Conservation (phyloP, 768 basidiomycete genomes). For the Termitomyces sp. region DNA sequence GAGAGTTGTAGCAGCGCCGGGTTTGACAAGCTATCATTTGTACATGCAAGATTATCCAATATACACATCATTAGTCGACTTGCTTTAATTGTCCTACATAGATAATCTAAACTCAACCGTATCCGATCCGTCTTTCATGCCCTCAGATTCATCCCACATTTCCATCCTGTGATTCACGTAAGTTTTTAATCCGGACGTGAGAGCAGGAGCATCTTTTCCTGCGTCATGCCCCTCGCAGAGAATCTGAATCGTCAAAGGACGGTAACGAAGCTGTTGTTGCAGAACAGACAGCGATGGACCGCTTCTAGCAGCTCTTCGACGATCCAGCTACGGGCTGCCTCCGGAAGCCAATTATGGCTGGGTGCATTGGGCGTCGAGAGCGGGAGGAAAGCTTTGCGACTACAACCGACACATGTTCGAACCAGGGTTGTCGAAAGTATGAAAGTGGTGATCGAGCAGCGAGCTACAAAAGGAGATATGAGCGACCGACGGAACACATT, state of each 20-base stretch:
- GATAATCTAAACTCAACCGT: not conserved
- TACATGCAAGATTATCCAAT: too few species aligned
- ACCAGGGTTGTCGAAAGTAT: constrained; percentile 74
- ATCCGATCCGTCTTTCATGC: not conserved
- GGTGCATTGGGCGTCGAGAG: constrained; percentile 28
- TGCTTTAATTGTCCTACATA: not conserved
- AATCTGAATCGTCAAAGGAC: constrained; percentile 29
- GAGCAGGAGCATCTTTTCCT: not conserved
- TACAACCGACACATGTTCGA: constrained; percentile 77
- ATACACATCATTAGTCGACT: too few species aligned
- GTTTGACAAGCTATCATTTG: too few species aligned
- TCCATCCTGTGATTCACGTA: not conserved
- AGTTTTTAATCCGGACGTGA: not conserved
- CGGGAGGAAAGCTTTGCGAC: constrained; percentile 75
- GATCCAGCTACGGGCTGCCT: constrained; percentile 52
- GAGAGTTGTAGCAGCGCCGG: too few species aligned
- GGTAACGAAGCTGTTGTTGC: constrained; percentile 59
- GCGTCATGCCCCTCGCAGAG: too few species aligned
- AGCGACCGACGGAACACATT: constrained; percentile 5
- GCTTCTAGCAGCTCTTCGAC: constrained; percentile 62
- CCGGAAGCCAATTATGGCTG: constrained; percentile 38
- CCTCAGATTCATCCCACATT: not conserved
- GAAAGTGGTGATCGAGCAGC: constrained; percentile 79
- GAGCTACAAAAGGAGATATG: constrained; percentile 35
- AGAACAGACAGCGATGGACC: constrained; percentile 65